Evolutionary conservation across 257 asterid genomes (phyloP), one percentile per base, ranked within the genome.

Genomic region (Scutellaria barbata): DNA sequence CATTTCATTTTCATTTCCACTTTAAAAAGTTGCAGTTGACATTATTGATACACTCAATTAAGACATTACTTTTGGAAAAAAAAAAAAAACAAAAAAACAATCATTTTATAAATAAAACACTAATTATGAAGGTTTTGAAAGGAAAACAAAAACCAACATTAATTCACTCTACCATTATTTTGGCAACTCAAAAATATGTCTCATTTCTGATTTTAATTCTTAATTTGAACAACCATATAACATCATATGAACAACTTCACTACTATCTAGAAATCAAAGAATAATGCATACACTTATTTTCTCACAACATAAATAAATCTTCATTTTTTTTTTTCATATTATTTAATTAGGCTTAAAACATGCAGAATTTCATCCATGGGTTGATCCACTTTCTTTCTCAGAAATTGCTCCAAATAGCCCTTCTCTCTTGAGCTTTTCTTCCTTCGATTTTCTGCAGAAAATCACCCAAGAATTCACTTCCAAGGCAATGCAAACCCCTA

Each of bases 381-480:
- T 81, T n/a, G 92, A 81, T 4, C 81, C 76, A 65, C 92, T 88
- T 16, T 60, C 84, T 40, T 87, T 91, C 8, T 80, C 92, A 22
- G 92, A 84, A 68, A 63, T 40, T 13, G n/a, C 64, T 3, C 88
- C 97, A 66, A 87, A 81, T 41, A 91, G 30, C 4, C 98, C 98
- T 17, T 87, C 97, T 45, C 95, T 89, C 73, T 87, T 91, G 40
- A 94, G 42, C 81, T 91, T 86, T 14, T 91, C 97, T 48, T 94
- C 99, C 78, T 91, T 91, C 0, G 95, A 80, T 53, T 88, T 94
- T 56, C 98, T 84, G 67, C 98, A 94, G 57, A 91, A 91, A 50
- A 91, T 65, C 33, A 91, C 96, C 99, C 99, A 94, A 42, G 96
- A 77, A 79, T 94, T 94, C 76, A 94, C 97, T 70, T 94, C 99